These are phyloP conservation scores for Epichloe sibirici DNA, from an alignment of 2,329 filamentous ascomycete genomes.

Conservation along the genomic window DNA sequence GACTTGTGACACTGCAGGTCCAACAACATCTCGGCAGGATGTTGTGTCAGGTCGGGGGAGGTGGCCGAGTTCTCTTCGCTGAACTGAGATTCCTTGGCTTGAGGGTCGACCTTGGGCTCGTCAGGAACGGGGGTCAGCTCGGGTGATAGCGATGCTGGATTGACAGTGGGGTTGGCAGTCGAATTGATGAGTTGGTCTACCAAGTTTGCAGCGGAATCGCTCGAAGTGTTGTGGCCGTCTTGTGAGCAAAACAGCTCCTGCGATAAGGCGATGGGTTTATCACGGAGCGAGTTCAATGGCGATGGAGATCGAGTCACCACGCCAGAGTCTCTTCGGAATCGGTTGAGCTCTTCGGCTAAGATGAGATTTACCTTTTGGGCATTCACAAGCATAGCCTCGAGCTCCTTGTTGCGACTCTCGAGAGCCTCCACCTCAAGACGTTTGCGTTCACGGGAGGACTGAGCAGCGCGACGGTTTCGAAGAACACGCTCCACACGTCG, in stretches of 20 bases:
- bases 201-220: slow-evolving; percentile 20
- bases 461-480: slow-evolving; percentile 86
- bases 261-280: slow-evolving; percentile 43
- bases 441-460: slow-evolving; percentile 93
- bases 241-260: slow-evolving; percentile 44
- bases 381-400: slow-evolving; percentile 50
- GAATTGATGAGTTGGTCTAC: slow-evolving; percentile 32
- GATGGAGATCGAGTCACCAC: slow-evolving; percentile 28
- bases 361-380: slow-evolving; percentile 42
- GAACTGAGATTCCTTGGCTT: slow-evolving; percentile 12
- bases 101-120: slow-evolving; percentile 5
- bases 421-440: slow-evolving; percentile 77
- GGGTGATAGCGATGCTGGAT: slow-evolving; percentile 50
- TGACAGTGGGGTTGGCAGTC: slow-evolving; percentile 36
- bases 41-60: slow-evolving; percentile 95
- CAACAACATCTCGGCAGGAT: slow-evolving; percentile 99
- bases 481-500: slow-evolving; percentile 94
- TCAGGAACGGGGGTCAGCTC: slow-evolving; percentile 41
- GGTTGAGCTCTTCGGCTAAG: slow-evolving; percentile 37
- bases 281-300: slow-evolving; percentile 29
- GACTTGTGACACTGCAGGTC: slow-evolving; percentile 99
- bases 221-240: slow-evolving; percentile 21
- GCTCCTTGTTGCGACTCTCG: slow-evolving; percentile 59
- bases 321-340: slow-evolving; percentile 32
- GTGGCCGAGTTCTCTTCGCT: slow-evolving; percentile 19